A percentile compares a stretch with the other conserved stretches of the same genome.
Conservation (phyloP, 2,329 filamentous ascomycete genomes). For the Colletotrichum lentis region DNA sequence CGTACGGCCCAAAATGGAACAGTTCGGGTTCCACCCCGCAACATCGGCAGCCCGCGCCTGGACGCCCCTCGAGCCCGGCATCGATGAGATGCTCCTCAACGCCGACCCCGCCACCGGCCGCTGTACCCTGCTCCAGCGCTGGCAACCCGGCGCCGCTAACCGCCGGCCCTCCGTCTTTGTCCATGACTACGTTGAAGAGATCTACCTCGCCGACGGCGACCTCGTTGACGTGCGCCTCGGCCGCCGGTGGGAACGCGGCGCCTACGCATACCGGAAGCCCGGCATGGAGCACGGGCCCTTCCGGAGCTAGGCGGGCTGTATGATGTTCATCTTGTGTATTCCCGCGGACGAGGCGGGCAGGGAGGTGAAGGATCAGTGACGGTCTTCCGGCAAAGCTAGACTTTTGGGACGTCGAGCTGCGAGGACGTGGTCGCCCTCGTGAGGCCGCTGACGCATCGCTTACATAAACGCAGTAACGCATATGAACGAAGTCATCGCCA, state of each 20-base stretch:
- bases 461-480: neutral
- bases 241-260: slow-evolving; percentile 46
- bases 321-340: slow-evolving; percentile 47
- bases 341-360: slow-evolving; percentile 33
- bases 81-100: slow-evolving; percentile 50
- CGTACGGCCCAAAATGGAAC: slow-evolving; percentile 39
- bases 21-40: slow-evolving; percentile 44
- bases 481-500: slow-evolving; percentile 21
- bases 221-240: slow-evolving; percentile 46
- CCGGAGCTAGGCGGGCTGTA: slow-evolving; percentile 46
- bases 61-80: slow-evolving; percentile 44
- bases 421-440: neutral
- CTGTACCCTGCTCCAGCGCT: slow-evolving; percentile 48
- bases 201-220: slow-evolving; percentile 49
- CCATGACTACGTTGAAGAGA: slow-evolving; percentile 51
- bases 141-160: slow-evolving; percentile 46
- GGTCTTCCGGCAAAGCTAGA: neutral
- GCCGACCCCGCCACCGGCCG: slow-evolving; percentile 43
- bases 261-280: slow-evolving; percentile 52
- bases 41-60: slow-evolving; percentile 38
- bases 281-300: slow-evolving; percentile 53
- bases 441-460: neutral
- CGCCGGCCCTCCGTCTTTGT: slow-evolving; percentile 44
- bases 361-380: slow-evolving; percentile 5
- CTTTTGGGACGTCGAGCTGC: neutral